Conservation (phyloP, 257 asterid genomes). For the Solanum virginianum region DNA sequence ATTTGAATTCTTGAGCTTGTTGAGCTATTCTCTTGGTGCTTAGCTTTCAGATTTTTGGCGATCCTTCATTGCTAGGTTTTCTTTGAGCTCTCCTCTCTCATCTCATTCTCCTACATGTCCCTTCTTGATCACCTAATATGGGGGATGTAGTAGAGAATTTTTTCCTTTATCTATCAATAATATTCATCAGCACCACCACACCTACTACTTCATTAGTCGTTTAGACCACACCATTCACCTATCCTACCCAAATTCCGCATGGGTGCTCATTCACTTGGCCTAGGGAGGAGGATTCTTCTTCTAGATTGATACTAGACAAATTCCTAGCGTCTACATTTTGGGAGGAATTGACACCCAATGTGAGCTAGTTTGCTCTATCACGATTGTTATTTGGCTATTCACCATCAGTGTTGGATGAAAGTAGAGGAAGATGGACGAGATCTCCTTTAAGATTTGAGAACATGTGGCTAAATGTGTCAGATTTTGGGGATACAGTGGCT, state of each 20-base stretch:
- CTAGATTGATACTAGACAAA: neutral
- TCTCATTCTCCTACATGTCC: neutral
- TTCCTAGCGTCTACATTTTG: neutral
- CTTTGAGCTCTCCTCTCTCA: neutral
- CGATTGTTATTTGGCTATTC: neutral
- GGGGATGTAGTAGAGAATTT: neutral
- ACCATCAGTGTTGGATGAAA: neutral
- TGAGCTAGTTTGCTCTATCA: neutral
- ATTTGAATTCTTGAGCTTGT: neutral
- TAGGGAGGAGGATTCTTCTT: neutral
- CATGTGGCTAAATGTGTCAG: neutral
- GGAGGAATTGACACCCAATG: neutral
- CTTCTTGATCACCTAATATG: neutral
- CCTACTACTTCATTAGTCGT: conserved; percentile 60
- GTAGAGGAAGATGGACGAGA: neutral
- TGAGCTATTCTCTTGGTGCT: neutral
- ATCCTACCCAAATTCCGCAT: conserved; percentile 44
- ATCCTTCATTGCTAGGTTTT: neutral
- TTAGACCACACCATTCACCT: conserved; percentile 55
- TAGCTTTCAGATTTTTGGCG: neutral
- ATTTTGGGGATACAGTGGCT: neutral
- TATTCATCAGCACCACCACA: neutral
- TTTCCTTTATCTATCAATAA: neutral
- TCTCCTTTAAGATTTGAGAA: neutral
- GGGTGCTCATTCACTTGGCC: neutral